phyloP scores from a whole-genome alignment of 768 basidiomycete species.

The Xerocomus brunneocitrinus region DNA sequence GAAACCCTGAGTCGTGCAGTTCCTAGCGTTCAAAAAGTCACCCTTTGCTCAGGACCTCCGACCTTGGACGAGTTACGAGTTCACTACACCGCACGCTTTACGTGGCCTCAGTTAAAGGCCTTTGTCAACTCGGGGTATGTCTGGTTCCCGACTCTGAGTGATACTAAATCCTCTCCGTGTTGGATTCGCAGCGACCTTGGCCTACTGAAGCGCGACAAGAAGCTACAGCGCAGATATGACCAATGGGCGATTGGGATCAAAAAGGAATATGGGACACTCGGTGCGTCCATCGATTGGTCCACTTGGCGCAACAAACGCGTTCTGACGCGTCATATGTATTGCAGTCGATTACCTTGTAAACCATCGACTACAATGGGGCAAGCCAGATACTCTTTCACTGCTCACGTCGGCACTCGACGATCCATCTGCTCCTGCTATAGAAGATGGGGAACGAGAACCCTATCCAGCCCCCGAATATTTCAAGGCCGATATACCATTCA shows the following conservation, averaged over 20 bases:
- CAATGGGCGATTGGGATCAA: conserved; percentile 53
- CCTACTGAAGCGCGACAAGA: conserved; percentile 67
- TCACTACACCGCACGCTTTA: conserved; percentile 72
- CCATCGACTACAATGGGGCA: conserved; percentile 72
- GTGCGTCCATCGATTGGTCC: conserved; percentile 36
- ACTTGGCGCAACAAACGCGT: not conserved
- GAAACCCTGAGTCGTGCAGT: conserved; percentile 1
- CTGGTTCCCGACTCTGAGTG: not conserved
- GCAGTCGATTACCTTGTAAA: conserved; percentile 69
- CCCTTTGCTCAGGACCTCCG: conserved; percentile 56
- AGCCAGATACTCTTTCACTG: conserved; percentile 59
- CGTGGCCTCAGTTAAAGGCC: conserved; percentile 69
- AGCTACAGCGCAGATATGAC: conserved; percentile 64
- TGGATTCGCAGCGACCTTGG: conserved; percentile 62
- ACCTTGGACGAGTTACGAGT: conserved; percentile 60
- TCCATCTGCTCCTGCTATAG: conserved; percentile 13
- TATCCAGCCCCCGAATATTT: conserved; percentile 51
- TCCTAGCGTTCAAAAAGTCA: conserved; percentile 23
- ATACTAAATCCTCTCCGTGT: not conserved
- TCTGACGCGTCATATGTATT: not conserved
- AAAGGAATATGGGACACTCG: conserved; percentile 58
- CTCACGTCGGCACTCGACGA: conserved; percentile 50
- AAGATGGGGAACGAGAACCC: not conserved
- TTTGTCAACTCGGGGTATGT: conserved; percentile 76
- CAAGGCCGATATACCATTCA: conserved; percentile 50